Evolutionary conservation across 352 stramenopile genomes (phyloP), one percentile per base, ranked within the genome.

Genomic region (Pythium sukuiense): DNA sequence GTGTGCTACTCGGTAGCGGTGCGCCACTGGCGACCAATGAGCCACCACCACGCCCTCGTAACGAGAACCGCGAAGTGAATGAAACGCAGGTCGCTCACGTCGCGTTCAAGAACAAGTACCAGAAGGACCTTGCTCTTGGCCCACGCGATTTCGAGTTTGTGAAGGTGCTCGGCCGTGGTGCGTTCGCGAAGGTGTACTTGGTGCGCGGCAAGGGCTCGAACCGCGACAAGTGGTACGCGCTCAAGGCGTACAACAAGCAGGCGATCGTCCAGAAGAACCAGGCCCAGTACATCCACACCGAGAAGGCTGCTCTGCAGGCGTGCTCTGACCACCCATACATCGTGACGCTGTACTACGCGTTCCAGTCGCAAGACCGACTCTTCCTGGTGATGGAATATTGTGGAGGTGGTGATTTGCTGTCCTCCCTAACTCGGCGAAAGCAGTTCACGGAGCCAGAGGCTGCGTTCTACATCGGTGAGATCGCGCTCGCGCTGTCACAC

Each of bases 61-160:
- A 74, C 20, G 78, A 89, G 27, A 70, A 55, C 2, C 75, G 79
- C 20, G 80, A 90, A 16, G 70, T 61, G 24, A 90, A 91, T 32
- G 79, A 83, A 20, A 92, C 80, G 24, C 78, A 94, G 56, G 86
- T 89, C 6, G 83, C 76, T n/a, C 86, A 95, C 71, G 71, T 95
- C 49, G 85, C 86, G 20, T 95, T 95, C 72, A 95, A 95, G 74
- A 95, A 95, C 82, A 95, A 93, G 70, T 95, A 95, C 74, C 85
- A 95, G 70, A 76, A 92, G 67, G 85, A 92, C 55, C 57, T 95
- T 32, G 87, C 87, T 32, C 70, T 95, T 8, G 85, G 87, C 13
- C 87, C 87, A 29, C 85, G 87, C 35, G 87, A 95, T 69, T 95
- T 95, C 43, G 87, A 95, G 56, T 93, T 95, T 43, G 81, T 95